Conservation (phyloP, 768 basidiomycete genomes). For the Amanita molliuscula region DNA sequence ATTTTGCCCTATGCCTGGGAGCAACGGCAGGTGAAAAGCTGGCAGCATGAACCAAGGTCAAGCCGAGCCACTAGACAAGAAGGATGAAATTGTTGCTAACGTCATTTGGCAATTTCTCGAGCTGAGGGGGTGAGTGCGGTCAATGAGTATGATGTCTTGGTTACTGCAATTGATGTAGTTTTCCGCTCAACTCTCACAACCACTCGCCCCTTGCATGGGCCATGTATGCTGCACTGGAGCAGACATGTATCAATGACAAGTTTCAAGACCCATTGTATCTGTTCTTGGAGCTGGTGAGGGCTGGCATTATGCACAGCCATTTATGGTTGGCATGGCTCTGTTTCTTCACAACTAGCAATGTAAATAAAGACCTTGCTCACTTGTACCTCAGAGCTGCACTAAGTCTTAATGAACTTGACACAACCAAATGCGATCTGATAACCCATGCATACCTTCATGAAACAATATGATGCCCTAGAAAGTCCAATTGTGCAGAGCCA, state of each 20-base stretch:
- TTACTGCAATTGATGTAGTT: slow-evolving; percentile 35
- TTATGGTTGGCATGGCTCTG: slow-evolving; percentile 87
- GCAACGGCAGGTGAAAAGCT: slow-evolving; percentile 77
- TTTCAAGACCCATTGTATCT: slow-evolving; percentile 96
- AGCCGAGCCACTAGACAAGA: slow-evolving; percentile 77
- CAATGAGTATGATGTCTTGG: background rate
- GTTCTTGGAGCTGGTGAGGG: slow-evolving; percentile 89
- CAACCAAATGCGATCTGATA: no score
- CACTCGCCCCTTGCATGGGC: slow-evolving; percentile 89
- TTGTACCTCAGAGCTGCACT: no score
- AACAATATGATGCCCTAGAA: no score
- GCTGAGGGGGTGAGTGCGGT: slow-evolving; percentile 69
- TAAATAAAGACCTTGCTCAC: no score
- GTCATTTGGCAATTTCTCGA: slow-evolving; percentile 98
- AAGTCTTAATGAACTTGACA: no score
- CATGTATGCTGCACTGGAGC: slow-evolving; percentile 73
- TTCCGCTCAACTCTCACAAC: slow-evolving; percentile 79
- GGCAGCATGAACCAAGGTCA: slow-evolving; percentile 73
- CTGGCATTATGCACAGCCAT: slow-evolving; percentile 95
- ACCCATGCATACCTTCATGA: no score
- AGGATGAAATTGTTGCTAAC: slow-evolving; percentile 97
- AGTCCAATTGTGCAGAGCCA: no score
- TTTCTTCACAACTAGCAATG: no score
- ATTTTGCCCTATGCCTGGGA: slow-evolving; percentile 89
- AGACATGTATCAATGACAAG: slow-evolving; percentile 86